phyloP scores from a whole-genome alignment of 805 yeast species.

The Vanderwaltozyma yarrowii region DNA sequence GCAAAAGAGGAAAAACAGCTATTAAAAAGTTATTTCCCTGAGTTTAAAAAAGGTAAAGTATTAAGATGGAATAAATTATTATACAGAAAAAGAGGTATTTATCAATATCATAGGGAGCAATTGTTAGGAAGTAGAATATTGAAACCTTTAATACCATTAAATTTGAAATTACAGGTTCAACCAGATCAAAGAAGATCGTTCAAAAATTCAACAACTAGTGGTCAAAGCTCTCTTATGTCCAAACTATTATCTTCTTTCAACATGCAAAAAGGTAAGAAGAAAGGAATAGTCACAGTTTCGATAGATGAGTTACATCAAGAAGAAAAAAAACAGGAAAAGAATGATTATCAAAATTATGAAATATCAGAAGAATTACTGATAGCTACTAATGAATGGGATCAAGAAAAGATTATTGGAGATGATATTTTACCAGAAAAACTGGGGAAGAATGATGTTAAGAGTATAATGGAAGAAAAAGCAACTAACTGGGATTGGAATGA shows the following conservation, averaged over 20 bases:
- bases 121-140: background rate
- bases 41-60: conserved; percentile 38
- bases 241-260: background rate
- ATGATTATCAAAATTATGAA: conserved; percentile 12
- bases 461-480: background rate
- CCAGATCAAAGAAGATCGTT: conserved; percentile 43
- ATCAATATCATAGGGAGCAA: conserved; percentile 32
- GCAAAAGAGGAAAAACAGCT: conserved; percentile 27
- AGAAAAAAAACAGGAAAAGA: conserved; percentile 12
- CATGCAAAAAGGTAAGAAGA: conserved; percentile 5
- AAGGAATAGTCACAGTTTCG: conserved; percentile 14
- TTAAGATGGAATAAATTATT: conserved; percentile 47
- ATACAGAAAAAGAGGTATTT: conserved; percentile 39
- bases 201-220: conserved; percentile 18
- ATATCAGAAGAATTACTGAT: conserved; percentile 47
- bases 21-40: conserved; percentile 44
- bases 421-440: background rate
- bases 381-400: conserved; percentile 75
- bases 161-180: conserved; percentile 42
- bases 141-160: conserved; percentile 39
- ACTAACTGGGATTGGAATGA: conserved; percentile 30
- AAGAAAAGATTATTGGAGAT: conserved; percentile 46
- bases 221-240: conserved; percentile 4
- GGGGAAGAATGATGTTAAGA: background rate
- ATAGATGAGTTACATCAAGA: conserved; percentile 16